Evolutionary conservation across 2,329 filamentous ascomycete species (phyloP), one percentile per base, ranked within the genome.

Genomic region (Ascochyta pisi): DNA sequence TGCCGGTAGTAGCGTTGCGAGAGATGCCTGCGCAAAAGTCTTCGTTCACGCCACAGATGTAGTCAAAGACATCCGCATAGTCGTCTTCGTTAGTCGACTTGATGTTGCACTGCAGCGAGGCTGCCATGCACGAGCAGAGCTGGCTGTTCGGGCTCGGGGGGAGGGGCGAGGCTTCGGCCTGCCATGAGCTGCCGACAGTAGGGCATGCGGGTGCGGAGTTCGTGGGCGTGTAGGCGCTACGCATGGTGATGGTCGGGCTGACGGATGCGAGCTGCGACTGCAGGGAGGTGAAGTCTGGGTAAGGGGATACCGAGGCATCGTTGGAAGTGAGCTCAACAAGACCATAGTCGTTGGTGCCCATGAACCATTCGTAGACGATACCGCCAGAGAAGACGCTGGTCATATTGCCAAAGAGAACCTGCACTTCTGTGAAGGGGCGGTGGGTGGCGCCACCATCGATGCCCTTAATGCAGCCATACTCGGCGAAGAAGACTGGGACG

Each of bases 361-460:
- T 85, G 82, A 92, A 95, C 83, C 94, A 99, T 89, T 96, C 96
- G 84, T 98, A 99, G 74, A 98, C 92, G 64, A 99, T 96, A 77
- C 94, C 95, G 65, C 95, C 95, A 45, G 90, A 95, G 86, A 95
- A 94, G 68, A 96, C 92, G 2, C 79, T 76, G 12, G 87, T 90
- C 95, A 99, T 99, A 61, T 92, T 76, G 45, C 88, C 87, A 79
- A 89, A 99, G 6, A 99, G 86, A 44, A 89, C 89, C 35, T 79
- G 80, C 39, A 96, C 93, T 75, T 99, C 95, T 58, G 90, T 85
- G 79, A 96, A 99, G 57, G 85, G 84, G 77, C 95, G 91, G 62
- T 84, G 85, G 71, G 79, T 83, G 24, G 82, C 50, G 0, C 69
- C 68, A 3, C 59, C 67, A 2, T 47, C 29, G 3, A 73, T 10